Percentiles rank a stretch among this genome's conserved stretches.
Conservation (phyloP, 768 basidiomycete genomes). For the Collybia sp. region DNA sequence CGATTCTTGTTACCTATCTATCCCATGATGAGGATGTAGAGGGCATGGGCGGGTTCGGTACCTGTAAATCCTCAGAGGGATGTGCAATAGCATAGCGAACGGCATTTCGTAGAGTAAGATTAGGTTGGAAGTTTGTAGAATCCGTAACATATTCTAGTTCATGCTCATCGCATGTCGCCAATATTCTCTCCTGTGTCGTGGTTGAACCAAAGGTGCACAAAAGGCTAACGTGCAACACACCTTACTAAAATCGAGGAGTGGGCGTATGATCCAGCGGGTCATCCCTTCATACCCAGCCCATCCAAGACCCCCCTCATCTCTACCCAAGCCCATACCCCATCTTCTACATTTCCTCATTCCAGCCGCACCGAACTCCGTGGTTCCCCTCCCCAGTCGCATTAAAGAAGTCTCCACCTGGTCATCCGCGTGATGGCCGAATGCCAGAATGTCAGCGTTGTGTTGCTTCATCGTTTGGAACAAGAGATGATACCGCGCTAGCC, state of each 20-base stretch:
- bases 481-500: constrained; percentile 51
- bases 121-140: constrained; percentile 70
- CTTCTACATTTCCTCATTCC: constrained; percentile 67
- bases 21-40: not conserved
- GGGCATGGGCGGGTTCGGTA: constrained; percentile 8
- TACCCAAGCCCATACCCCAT: constrained; percentile 70
- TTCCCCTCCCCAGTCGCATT: constrained; percentile 61
- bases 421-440: constrained; percentile 75
- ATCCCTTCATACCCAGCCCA: constrained; percentile 55
- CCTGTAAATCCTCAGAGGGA: constrained; percentile 8
- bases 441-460: constrained; percentile 36
- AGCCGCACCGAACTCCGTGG: constrained; percentile 49
- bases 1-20: constrained; percentile 2
- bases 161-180: constrained; percentile 70
- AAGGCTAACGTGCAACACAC: constrained; percentile 26
- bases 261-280: constrained; percentile 66
- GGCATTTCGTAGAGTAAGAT: constrained; percentile 67
- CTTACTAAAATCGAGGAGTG: constrained; percentile 65
- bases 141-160: constrained; percentile 60
- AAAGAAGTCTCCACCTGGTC: constrained; percentile 83
- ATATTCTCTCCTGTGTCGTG: constrained; percentile 61
- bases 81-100: constrained; percentile 46
- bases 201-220: not conserved
- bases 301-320: constrained; percentile 22
- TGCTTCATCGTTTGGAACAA: constrained; percentile 35